Conservation (phyloP, 495 filamentous ascomycete genomes). For the Saxispiralis lemnorum region DNA sequence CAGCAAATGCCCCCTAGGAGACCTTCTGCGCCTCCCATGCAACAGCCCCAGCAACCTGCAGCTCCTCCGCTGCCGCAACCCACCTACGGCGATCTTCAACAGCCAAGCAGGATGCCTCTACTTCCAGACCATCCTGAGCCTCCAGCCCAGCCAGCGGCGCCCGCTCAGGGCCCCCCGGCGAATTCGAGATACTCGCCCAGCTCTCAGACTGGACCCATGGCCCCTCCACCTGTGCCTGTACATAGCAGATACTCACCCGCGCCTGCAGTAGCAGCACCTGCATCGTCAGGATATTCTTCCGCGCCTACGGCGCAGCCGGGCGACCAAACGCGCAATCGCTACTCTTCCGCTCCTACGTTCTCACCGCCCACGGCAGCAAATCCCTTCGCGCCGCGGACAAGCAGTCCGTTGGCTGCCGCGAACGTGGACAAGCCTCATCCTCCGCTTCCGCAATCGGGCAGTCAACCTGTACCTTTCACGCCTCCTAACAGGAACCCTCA, state of each 20-base stretch:
- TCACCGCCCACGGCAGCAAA: constrained; percentile 29
- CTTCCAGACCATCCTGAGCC: constrained; percentile 23
- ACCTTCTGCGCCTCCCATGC: constrained; percentile 11
- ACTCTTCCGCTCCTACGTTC: constrained; percentile 19
- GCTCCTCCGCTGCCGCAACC: neutral
- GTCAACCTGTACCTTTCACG: neutral
- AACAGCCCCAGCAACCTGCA: constrained; percentile 1
- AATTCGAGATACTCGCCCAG: constrained; percentile 45
- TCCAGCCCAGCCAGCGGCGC: constrained; percentile 21
- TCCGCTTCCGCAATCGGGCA: constrained; percentile 3
- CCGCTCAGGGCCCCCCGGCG: constrained; percentile 23
- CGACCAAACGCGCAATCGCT: neutral
- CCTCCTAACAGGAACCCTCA: neutral
- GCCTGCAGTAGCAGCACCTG: constrained; percentile 11
- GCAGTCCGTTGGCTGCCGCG: constrained; percentile 51
- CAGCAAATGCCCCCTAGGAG: constrained; percentile 24
- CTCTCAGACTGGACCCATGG: constrained; percentile 23
- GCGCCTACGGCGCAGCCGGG: constrained; percentile 9
- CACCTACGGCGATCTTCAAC: neutral
- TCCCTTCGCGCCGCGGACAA: constrained; percentile 67
- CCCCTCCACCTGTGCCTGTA: constrained; percentile 13
- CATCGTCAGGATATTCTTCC: constrained; percentile 15
- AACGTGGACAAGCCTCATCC: constrained; percentile 33
- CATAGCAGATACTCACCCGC: constrained; percentile 13
- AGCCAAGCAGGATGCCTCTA: constrained; percentile 12